Evolutionary conservation across 306 rosid species (phyloP), one percentile per base, ranked within the genome.

Genomic region (Prunus fruticosa): DNA sequence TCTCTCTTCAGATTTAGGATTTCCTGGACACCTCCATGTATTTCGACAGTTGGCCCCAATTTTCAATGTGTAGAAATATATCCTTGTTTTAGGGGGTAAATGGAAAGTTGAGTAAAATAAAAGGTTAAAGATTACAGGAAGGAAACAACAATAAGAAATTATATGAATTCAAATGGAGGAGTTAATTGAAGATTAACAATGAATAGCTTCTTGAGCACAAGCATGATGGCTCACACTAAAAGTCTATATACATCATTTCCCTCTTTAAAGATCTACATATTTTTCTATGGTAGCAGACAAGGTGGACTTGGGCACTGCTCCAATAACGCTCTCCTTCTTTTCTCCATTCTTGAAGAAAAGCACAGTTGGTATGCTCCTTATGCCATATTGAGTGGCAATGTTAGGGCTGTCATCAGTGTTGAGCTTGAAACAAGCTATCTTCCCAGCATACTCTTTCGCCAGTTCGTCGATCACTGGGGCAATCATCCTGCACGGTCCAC

Each of bases 321-420:
- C 97, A 54, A 90, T 89, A 0, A 94, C 86, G 27, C 96, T 90
- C 67, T 95, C 99, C 76, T 86, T 92, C 75, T 90, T 95, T 86
- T 89, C 91, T 34, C 98, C 98, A 77, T 87, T 80, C 75, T 89
- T 95, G 92, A 95, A 95, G 82, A 92, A 88, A 9, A 92, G 88
- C 78, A 95, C 97, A 1, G 99, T 92, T 27, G 99, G 99, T 65
- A 95, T 95, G 90, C 99, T 95, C 81, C 99, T 87, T 74, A 95
- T 92, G 25, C 97, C 97, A 32, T 92, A 92, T 69, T 88, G 78
- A 6, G 96, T 83, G 43, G 99, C 92, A 64, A 74, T 85, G 85
- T 76, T 89, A 11, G 97, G 99, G 81, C 86, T 72, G 13, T 82
- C 86, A 72, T 94, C 97, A 0, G 97, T 94, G 86, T 94, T 94